These are phyloP conservation scores for Erysimum cheiranthoides DNA, from an alignment of 345 rosid species.

Conservation along the genomic window DNA sequence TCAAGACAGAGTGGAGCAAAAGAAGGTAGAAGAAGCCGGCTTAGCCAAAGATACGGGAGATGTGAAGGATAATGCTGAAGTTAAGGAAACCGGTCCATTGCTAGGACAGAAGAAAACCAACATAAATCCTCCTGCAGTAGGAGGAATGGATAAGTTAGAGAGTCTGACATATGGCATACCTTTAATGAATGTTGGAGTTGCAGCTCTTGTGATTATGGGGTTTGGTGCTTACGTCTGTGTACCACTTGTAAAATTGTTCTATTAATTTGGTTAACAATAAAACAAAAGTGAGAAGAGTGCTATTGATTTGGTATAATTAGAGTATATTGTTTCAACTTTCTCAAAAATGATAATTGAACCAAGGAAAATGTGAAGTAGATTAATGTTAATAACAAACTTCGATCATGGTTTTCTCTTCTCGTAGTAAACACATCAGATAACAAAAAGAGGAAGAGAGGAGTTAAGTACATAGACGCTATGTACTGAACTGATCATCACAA, in stretches of 20 bases:
- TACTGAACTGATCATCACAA: constrained; percentile 14
- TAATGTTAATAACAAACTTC: constrained; percentile 20
- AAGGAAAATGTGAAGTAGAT: background rate
- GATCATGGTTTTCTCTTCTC: constrained; percentile 33
- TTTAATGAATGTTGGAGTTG: constrained; percentile 44
- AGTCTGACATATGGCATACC: constrained; percentile 13
- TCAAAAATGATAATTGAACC: background rate
- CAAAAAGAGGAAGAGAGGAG: constrained; percentile 22
- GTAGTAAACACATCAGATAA: constrained; percentile 1
- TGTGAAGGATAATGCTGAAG: constrained; percentile 7
- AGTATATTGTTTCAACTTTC: constrained; percentile 24
- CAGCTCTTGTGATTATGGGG: constrained; percentile 48
- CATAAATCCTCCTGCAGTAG: background rate
- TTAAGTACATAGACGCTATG: constrained; percentile 26
- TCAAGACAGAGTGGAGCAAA: constrained; percentile 3
- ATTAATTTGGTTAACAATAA: constrained; percentile 15
- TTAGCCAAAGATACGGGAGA: constrained; percentile 22
- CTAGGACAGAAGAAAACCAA: constrained; percentile 5
- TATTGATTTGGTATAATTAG: background rate
- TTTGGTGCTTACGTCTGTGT: constrained; percentile 46
- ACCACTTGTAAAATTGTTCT: constrained; percentile 40
- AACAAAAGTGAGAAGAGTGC: background rate
- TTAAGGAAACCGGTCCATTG: background rate
- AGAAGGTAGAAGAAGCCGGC: constrained; percentile 10
- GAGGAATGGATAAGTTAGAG: constrained; percentile 5